A percentile compares a stretch with the other conserved stretches of the same genome.
Evolutionary conservation across 805 yeast species (phyloP).

Genomic region (Blastobotrys terrestris): DNA sequence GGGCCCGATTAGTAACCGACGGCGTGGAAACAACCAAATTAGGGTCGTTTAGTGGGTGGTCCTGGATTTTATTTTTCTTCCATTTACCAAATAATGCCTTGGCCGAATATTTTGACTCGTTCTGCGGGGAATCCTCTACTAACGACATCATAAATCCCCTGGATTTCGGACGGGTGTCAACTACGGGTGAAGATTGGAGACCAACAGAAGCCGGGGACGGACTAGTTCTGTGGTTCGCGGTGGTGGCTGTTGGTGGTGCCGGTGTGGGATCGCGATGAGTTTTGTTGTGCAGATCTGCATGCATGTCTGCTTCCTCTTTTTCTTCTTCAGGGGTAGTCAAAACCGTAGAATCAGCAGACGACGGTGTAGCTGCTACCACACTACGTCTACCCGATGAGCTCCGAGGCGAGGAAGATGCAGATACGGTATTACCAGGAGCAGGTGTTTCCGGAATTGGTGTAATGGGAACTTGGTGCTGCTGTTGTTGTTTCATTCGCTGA

Average conservation of each 20-base stretch:
- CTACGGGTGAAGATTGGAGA: neutral
- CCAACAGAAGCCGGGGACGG: neutral
- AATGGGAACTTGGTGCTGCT: neutral
- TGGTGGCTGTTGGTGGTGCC: too few species aligned
- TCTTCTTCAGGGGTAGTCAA: neutral
- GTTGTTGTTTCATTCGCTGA: neutral
- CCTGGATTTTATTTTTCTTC: conserved; percentile 5
- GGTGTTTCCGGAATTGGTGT: neutral
- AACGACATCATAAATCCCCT: neutral
- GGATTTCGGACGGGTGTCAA: neutral
- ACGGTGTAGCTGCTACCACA: neutral
- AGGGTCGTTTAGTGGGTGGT: neutral
- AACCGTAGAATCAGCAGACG: neutral
- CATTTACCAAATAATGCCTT: conserved; percentile 9
- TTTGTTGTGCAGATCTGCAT: neutral
- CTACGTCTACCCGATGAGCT: neutral
- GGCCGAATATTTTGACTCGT: conserved; percentile 13
- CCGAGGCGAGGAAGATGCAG: neutral
- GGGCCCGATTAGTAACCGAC: neutral
- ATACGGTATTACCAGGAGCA: neutral
- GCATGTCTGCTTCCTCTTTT: neutral
- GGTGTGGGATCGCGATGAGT: neutral
- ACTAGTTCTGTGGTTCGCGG: neutral
- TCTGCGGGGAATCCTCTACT: neutral
- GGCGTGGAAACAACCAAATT: neutral